phyloP scores from a whole-genome alignment of 805 yeast genomes.

The Myxozyma mucilagina region DNA sequence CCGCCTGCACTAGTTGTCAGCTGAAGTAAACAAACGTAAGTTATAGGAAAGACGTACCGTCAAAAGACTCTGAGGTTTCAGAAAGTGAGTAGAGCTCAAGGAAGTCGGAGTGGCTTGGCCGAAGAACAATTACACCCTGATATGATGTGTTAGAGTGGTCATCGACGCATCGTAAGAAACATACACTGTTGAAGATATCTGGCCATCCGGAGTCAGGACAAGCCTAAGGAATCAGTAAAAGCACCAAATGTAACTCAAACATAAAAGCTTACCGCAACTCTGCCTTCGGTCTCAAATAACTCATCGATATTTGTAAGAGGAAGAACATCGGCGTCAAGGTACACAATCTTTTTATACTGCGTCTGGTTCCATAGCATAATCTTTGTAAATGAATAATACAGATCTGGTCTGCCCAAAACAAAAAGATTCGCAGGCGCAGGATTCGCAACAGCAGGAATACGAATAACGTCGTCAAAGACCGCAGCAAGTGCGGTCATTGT shows the following conservation, averaged over 20 bases:
- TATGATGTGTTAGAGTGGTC: too few relatives aligned
- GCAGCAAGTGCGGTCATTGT: conserved; percentile 20
- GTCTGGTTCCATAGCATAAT: conserved; percentile 55
- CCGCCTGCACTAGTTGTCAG: conserved; percentile 44
- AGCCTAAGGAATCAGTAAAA: conserved; percentile 45
- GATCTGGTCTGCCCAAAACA: conserved; percentile 52
- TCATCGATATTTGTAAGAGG: conserved; percentile 44
- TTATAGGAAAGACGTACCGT: conserved; percentile 62
- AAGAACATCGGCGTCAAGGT: conserved; percentile 57
- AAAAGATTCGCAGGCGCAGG: conserved; percentile 35
- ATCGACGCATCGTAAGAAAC: too few relatives aligned
- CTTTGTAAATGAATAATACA: conserved; percentile 50
- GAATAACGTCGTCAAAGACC: conserved; percentile 37
- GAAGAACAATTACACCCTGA: conserved; percentile 56
- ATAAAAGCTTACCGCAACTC: conserved; percentile 37
- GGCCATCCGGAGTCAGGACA: conserved; percentile 91
- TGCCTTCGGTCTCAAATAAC: conserved; percentile 35
- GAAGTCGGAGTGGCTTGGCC: conserved; percentile 52
- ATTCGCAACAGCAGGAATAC: conserved; percentile 36
- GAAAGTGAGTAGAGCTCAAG: conserved; percentile 43
- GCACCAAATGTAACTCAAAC: too few relatives aligned
- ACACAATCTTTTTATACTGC: conserved; percentile 47
- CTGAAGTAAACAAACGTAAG: not conserved
- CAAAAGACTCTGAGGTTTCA: conserved; percentile 52
- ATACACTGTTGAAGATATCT: conserved; percentile 75